Evolutionary conservation across 2,329 filamentous ascomycete species (phyloP).

Genomic region (Rutstroemia sp.): DNA sequence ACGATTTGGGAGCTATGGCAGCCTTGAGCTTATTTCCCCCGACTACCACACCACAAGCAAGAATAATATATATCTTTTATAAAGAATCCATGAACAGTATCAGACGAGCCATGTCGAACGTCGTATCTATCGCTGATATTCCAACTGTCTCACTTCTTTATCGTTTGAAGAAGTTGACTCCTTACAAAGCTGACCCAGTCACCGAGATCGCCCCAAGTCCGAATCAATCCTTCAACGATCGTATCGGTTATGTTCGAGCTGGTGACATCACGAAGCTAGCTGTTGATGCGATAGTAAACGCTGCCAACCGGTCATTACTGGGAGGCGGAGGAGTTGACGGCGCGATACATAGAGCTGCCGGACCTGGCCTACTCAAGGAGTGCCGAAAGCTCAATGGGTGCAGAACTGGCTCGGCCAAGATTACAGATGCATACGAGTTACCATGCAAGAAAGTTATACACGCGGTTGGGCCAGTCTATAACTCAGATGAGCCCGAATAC

Average conservation of each 20-base stretch:
- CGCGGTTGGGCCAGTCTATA: slow-evolving; percentile 79
- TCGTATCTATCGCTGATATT: slow-evolving; percentile 23
- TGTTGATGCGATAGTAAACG: slow-evolving; percentile 85
- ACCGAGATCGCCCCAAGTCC: slow-evolving; percentile 25
- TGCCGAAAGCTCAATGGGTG: slow-evolving; percentile 69
- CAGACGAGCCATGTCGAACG: slow-evolving; percentile 22
- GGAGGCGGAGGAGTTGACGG: slow-evolving; percentile 90
- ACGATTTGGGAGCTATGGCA: too few species aligned
- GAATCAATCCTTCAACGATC: slow-evolving; percentile 57
- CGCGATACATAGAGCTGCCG: slow-evolving; percentile 80
- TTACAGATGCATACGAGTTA: slow-evolving; percentile 70
- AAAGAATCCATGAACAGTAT: slow-evolving; percentile 15
- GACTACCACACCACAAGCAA: not conserved
- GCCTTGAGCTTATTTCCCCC: too few species aligned
- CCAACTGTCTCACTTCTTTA: slow-evolving; percentile 28
- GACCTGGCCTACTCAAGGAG: slow-evolving; percentile 58
- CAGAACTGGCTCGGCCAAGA: slow-evolving; percentile 70
- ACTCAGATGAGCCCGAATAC: slow-evolving; percentile 31
- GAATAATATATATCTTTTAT: not conserved
- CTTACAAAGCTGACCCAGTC: slow-evolving; percentile 18
- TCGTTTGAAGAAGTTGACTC: slow-evolving; percentile 24
- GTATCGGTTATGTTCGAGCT: slow-evolving; percentile 56
- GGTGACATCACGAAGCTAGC: slow-evolving; percentile 76
- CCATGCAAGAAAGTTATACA: slow-evolving; percentile 80
- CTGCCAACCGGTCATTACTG: slow-evolving; percentile 70